Base-by-base conservation (phyloP, 75 land plant genomes). In the Azolla pinnata region DNA sequence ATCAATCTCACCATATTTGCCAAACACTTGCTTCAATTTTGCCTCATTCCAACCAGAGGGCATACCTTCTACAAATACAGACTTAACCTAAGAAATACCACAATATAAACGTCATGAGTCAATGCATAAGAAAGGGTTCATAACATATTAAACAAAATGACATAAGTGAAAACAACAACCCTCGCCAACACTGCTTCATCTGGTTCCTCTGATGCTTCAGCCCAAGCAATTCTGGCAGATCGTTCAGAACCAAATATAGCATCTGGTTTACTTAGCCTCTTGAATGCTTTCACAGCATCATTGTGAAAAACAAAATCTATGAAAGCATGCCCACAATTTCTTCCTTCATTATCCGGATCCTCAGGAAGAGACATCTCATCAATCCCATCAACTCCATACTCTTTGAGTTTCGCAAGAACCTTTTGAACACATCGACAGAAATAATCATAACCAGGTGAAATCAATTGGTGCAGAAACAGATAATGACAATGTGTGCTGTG, bases 191-290 rank as follows among this genome's bases (percentile, higher is more conserved):
- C 73, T 1, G 78, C 78, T 62, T 79, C 81, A 58, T 75, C 78
- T 1, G 83, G 86, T 48, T 79, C 82, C 58, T 66, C 67, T 45
- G 64, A 62, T 16, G 74, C 69, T 62, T 79, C 69, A 29, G 78
- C 81, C 81, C 81, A 79, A 10, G 81, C 69, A 56, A 79, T 78
- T 52, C 75, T 79, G 10, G 72, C 44, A 52, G 78, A 61, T 35
- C 78, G 68, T 29, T 76, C 78, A 29, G 31, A 26, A 8, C 78
- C 78, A 67, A 79, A 75, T 12, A 61, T 45, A 50, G 56, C 70
- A 62, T 66, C 73, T 29, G 58, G 44, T 58, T 66, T 76, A 45
- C 70, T 72, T 8, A 75, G 57, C 0, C 66, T 59, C 25, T 46
- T 62, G 28, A 57, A 75, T 33, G 78, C 78, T 30, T 29, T 63